Conservation (phyloP, 257 asterid genomes). For the Prunella vulgaris region DNA sequence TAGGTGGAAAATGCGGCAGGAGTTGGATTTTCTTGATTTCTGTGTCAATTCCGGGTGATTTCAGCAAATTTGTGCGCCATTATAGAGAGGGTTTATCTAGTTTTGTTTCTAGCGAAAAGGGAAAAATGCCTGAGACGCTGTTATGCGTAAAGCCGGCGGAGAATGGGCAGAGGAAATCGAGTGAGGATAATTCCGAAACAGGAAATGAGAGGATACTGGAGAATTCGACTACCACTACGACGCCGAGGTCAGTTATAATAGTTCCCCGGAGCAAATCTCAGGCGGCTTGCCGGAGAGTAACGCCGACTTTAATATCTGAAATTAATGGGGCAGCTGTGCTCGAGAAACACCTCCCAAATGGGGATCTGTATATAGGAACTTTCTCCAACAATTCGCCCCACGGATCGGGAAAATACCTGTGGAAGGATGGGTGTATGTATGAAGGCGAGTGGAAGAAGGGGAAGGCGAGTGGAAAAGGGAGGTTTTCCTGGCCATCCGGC, state of each 20-base stretch:
- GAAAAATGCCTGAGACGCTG: slow-evolving; percentile 49
- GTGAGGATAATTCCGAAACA: slow-evolving; percentile 17
- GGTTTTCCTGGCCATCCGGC: slow-evolving; percentile 95
- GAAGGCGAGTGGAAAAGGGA: slow-evolving; percentile 82
- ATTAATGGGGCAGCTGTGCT: slow-evolving; percentile 15
- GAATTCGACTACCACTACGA: slow-evolving; percentile 30
- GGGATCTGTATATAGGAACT: slow-evolving; percentile 91
- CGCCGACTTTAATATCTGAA: slow-evolving; percentile 51
- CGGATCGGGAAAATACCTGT: slow-evolving; percentile 90
- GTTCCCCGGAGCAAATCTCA: slow-evolving; percentile 79
- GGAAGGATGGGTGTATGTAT: slow-evolving; percentile 96
- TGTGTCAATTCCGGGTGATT: slow-evolving; percentile 10
- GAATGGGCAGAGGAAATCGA: slow-evolving; percentile 21
- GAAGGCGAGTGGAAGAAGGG: slow-evolving; percentile 98
- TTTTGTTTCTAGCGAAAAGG: background rate
- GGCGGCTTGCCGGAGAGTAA: slow-evolving; percentile 56
- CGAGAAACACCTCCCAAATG: slow-evolving; percentile 78
- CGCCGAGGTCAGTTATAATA: slow-evolving; percentile 72
- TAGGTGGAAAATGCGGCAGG: slow-evolving; percentile 15
- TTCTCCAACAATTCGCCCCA: slow-evolving; percentile 74
- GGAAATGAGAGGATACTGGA: slow-evolving; percentile 29
- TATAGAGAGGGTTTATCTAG: background rate
- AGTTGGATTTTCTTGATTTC: slow-evolving; percentile 19
- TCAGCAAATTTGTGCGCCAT: background rate
- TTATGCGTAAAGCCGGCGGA: slow-evolving; percentile 21